Base-by-base conservation (phyloP, 1,284 basidiomycete species). In the Cystobasidium sp. region DNA sequence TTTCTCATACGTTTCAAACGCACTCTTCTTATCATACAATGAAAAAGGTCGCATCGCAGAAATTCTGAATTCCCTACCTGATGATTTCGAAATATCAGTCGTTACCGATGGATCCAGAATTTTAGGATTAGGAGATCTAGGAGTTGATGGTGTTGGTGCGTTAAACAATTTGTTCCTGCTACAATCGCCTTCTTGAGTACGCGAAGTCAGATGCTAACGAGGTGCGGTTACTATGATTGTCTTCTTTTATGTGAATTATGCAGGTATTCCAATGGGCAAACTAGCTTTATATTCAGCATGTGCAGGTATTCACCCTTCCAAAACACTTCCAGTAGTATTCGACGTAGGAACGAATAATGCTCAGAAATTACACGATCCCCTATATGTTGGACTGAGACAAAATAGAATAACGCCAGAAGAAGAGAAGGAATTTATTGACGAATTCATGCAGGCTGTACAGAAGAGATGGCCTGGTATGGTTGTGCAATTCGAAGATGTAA, bases 311-410 rank as follows among this genome's bases (percentile, higher is more conserved):
- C 87, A 94, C 82, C 93, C 93, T 0, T 83, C 74, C 3, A 70
- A 76, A 3, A 92, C 91, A 12, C 85, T 97, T 46, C 94, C 94
- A 24, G 94, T 97, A 79, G 90, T 84, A 78, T 85, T 93, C 66
- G 90, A 92, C 83, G 87, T 94, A 71, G 95, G 94, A 51, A 97
- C 94, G 6, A 93, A 96, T 84, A 96, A 88, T 76, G 86, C 92
- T 78, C 84, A 86, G 76, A 89, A 90, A 82, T 86, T 95, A 56
- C 88, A 92, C 43, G 93, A 97, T 83, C 93, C 93, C 2, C 85
- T 97, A 20, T 97, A 97, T 84, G 88, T 97, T 78, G 95, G 65
- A 86, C 92, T 63, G 87, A 91, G 59, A 68, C 88, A 89, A 79
- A 88, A 86, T 76, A 88, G 93, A 74, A 86, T 89, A 16, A 84